phyloP scores from a whole-genome alignment of 441 rosid genomes.

The Eutrema salsugineum region DNA sequence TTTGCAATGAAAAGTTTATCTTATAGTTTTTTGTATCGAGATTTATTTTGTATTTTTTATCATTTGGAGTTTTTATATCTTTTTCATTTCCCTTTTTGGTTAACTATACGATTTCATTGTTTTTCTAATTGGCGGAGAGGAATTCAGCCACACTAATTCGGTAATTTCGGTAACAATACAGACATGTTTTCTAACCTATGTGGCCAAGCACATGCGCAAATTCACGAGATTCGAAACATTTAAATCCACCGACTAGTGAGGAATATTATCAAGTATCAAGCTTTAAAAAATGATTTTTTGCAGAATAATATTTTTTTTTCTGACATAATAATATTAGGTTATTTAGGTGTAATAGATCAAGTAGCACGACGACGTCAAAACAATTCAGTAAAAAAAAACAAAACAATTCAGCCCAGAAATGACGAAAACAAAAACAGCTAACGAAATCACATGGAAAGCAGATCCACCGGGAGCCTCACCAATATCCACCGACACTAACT shows the following conservation, averaged over 20 bases:
- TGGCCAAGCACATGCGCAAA: slow-evolving; percentile 14
- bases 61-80: too few species aligned
- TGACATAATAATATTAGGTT: neutral
- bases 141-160: neutral
- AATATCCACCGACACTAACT: slow-evolving; percentile 25
- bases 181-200: neutral
- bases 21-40: too few species aligned
- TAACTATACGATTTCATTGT: neutral
- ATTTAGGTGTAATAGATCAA: neutral
- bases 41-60: too few species aligned
- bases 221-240: neutral
- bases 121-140: neutral
- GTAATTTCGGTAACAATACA: neutral
- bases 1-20: too few species aligned
- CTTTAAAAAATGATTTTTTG: neutral
- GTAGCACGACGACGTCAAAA: neutral
- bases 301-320: neutral
- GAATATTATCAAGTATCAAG: neutral
- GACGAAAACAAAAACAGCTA: slow-evolving; percentile 6
- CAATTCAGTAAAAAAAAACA: too few species aligned
- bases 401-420: neutral
- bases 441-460: slow-evolving; percentile 19
- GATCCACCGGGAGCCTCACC: slow-evolving; percentile 1
- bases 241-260: slow-evolving; percentile 19
- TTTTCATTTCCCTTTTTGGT: neutral